phyloP scores from a whole-genome alignment of 2,329 filamentous ascomycete genomes.

The Orbilia quercus region DNA sequence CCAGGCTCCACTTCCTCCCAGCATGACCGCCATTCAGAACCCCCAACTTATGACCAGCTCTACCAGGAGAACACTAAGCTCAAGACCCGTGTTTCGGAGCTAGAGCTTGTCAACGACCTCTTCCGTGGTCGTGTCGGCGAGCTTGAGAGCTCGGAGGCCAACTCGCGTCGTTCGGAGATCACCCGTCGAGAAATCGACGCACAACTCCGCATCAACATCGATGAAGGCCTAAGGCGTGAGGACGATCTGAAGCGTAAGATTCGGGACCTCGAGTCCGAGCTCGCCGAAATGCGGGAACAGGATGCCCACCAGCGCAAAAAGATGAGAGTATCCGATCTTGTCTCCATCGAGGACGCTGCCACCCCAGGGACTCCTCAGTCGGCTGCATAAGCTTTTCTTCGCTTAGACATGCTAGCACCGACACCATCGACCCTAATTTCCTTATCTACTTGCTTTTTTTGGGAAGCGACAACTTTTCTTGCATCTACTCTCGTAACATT shows the following conservation, averaged over 20 bases:
- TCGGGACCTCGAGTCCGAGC: constrained; percentile 76
- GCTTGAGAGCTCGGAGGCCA: constrained; percentile 79
- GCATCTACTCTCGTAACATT: constrained; percentile 43
- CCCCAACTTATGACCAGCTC: constrained; percentile 74
- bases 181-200: constrained; percentile 69
- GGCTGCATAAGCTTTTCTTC: constrained; percentile 48
- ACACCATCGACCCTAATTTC: constrained; percentile 10
- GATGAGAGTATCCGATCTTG: constrained; percentile 60
- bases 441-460: constrained; percentile 35
- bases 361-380: constrained; percentile 53
- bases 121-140: constrained; percentile 79
- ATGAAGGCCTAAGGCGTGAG: constrained; percentile 81
- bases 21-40: constrained; percentile 68
- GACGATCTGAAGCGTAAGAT: constrained; percentile 83
- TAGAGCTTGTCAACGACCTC: constrained; percentile 92
- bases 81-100: constrained; percentile 94
- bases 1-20: constrained; percentile 70
- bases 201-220: constrained; percentile 72
- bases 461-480: constrained; percentile 42
- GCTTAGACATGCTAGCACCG: constrained; percentile 37
- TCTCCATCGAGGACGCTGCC: constrained; percentile 54
- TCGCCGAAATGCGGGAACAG: constrained; percentile 62
- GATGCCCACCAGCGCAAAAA: constrained; percentile 59
- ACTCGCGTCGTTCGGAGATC: constrained; percentile 72
- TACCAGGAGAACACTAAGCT: constrained; percentile 82